Evolutionary conservation across 2,329 filamentous ascomycete genomes (phyloP).

Genomic region (Penicillium sp.): DNA sequence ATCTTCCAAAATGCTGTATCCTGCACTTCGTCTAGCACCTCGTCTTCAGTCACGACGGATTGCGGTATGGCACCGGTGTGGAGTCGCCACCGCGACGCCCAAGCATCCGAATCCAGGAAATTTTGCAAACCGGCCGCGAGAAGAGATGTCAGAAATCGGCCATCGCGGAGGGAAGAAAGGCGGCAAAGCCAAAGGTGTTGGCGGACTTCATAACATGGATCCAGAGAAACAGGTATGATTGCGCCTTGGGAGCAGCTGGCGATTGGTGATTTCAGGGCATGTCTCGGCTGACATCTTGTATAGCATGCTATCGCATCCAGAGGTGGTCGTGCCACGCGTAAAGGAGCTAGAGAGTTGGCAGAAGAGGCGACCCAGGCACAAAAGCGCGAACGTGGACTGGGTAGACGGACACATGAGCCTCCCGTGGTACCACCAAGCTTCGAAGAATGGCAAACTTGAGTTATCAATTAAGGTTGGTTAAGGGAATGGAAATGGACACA

Average conservation of each 20-base stretch:
- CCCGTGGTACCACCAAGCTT: slow-evolving; percentile 24
- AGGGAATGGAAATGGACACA: not conserved
- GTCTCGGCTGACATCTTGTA: not conserved
- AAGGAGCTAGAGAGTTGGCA: slow-evolving; percentile 11
- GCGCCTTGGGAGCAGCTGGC: not conserved
- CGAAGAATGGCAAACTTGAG: slow-evolving; percentile 22
- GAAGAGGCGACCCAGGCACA: slow-evolving; percentile 10
- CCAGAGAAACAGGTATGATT: slow-evolving; percentile 31
- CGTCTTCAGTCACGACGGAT: slow-evolving; percentile 3
- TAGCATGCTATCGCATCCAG: slow-evolving; percentile 30
- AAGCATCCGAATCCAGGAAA: slow-evolving; percentile 36
- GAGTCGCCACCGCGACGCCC: slow-evolving; percentile 19
- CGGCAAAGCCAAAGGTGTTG: slow-evolving; percentile 28
- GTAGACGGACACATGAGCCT: slow-evolving; percentile 14
- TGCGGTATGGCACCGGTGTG: slow-evolving; percentile 6
- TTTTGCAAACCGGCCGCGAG: slow-evolving; percentile 35
- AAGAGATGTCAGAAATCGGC: slow-evolving; percentile 27
- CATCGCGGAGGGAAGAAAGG: slow-evolving; percentile 31
- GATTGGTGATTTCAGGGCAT: not conserved
- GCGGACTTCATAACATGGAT: slow-evolving; percentile 32
- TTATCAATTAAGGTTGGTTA: not conserved
- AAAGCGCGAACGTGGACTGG: not conserved
- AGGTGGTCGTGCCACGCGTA: slow-evolving; percentile 25
- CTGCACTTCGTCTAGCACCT: slow-evolving; percentile 7
- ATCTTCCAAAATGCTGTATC: slow-evolving; percentile 5